These are phyloP conservation scores for Arthrobotrys conoides DNA, from an alignment of 2,329 filamentous ascomycete species.

Conservation along the genomic window DNA sequence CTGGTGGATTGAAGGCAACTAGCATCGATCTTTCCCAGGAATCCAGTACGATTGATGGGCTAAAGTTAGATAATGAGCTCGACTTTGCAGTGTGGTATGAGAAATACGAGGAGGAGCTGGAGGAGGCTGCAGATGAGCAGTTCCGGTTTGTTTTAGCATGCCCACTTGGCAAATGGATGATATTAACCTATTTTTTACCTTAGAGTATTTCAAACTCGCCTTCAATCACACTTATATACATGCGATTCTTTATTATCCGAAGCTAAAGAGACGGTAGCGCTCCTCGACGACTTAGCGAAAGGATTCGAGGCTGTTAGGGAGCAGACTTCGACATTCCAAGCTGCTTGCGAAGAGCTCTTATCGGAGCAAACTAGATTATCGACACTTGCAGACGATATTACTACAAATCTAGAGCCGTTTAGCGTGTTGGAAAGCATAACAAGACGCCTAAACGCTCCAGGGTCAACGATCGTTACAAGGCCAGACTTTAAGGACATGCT, in stretches of 20 bases:
- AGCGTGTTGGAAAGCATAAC: constrained; percentile 92
- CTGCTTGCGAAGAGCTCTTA: constrained; percentile 89
- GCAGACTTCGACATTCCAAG: constrained; percentile 93
- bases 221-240: constrained; percentile 70
- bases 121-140: constrained; percentile 86
- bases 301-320: constrained; percentile 89
- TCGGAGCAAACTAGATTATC: constrained; percentile 84
- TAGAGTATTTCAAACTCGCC: constrained; percentile 84
- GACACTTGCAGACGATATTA: constrained; percentile 84
- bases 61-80: constrained; percentile 69
- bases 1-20: constrained; percentile 55
- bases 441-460: constrained; percentile 89
- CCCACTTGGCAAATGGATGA: background rate
- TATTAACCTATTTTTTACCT: constrained; percentile 65
- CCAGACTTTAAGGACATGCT: constrained; percentile 91
- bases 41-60: constrained; percentile 64
- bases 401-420: constrained; percentile 93
- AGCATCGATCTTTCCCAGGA: constrained; percentile 40
- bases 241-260: constrained; percentile 82
- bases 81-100: constrained; percentile 75
- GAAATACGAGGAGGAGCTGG: constrained; percentile 75
- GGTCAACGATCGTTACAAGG: constrained; percentile 87
- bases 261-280: constrained; percentile 80
- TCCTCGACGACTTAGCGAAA: constrained; percentile 83
- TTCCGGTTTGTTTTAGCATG: constrained; percentile 75